Conservation (phyloP, 1,284 basidiomycete genomes). For the Inonotus hispidus region DNA sequence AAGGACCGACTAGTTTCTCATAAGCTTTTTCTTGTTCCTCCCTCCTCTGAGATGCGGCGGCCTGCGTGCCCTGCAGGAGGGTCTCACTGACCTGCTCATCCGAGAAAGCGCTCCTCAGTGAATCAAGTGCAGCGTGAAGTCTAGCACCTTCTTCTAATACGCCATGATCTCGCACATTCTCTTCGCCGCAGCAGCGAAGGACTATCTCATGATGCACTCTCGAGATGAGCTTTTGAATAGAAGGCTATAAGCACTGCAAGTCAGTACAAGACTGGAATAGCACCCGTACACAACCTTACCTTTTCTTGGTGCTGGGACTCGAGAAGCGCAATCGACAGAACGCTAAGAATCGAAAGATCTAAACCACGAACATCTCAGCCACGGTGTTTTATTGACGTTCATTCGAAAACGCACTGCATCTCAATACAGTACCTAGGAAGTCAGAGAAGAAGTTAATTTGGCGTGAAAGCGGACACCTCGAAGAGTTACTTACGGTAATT, state of each 20-base stretch:
- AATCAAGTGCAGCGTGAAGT: constrained; percentile 40
- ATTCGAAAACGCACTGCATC: constrained; percentile 7
- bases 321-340: constrained; percentile 69
- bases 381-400: constrained; percentile 19
- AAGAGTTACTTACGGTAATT: constrained; percentile 44
- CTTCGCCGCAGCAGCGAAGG: constrained; percentile 49
- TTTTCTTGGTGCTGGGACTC: constrained; percentile 92
- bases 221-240: constrained; percentile 83
- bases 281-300: constrained; percentile 33
- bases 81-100: constrained; percentile 35
- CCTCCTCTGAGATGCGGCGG: constrained; percentile 38
- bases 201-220: constrained; percentile 68
- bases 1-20: constrained; percentile 40
- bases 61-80: constrained; percentile 39
- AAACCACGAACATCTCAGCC: constrained; percentile 26
- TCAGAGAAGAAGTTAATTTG: constrained; percentile 27
- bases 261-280: constrained; percentile 23
- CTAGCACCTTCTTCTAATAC: constrained; percentile 36
- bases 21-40: constrained; percentile 42
- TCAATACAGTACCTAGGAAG: constrained; percentile 48
- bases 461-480: not conserved
- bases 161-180: constrained; percentile 41
- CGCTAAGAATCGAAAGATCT: constrained; percentile 66
- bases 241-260: constrained; percentile 52
- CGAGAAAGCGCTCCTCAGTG: constrained; percentile 47